phyloP scores from a whole-genome alignment of 73 alveolate genomes.

The Uronychia binucleata region DNA sequence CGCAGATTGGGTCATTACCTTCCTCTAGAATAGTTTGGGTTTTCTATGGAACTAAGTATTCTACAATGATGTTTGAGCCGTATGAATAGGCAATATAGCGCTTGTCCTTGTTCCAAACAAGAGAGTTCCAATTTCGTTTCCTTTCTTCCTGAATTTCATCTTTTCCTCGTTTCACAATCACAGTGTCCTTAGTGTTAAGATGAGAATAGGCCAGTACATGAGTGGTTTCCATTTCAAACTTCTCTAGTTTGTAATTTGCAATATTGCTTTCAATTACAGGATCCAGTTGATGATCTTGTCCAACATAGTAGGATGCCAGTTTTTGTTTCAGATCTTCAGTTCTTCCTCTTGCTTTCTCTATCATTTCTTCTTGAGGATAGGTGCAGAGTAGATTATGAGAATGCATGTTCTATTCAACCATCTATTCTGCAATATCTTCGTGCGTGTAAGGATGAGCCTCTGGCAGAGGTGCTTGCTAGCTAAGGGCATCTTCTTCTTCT shows the following conservation, averaged over 20 bases:
- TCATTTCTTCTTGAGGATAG: too few relatives aligned
- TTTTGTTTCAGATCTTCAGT: neutral
- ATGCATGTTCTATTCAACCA: neutral
- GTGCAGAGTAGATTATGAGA: too few relatives aligned
- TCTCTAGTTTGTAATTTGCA: conserved; percentile 43
- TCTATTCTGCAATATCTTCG: neutral
- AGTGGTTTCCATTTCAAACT: conserved; percentile 31
- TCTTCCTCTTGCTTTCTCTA: too few relatives aligned
- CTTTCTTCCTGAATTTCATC: neutral
- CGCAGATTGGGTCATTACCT: conserved; percentile 51
- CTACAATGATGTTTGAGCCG: conserved; percentile 43
- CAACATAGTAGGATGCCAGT: neutral
- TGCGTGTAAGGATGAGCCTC: neutral
- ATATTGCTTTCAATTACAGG: conserved; percentile 28
- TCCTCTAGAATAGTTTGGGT: conserved; percentile 52
- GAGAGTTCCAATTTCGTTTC: neutral
- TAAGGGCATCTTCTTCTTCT: conserved; percentile 2
- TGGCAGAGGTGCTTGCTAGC: too few relatives aligned
- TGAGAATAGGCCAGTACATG: conserved; percentile 48
- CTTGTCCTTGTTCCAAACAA: conserved; percentile 58
- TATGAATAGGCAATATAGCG: conserved; percentile 52
- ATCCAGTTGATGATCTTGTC: conserved; percentile 8
- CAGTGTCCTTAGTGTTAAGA: conserved; percentile 18
- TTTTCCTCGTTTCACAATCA: neutral
- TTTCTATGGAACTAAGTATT: conserved; percentile 41